Conservation (phyloP, 805 yeast genomes). For the Debaryomyces maramus region DNA sequence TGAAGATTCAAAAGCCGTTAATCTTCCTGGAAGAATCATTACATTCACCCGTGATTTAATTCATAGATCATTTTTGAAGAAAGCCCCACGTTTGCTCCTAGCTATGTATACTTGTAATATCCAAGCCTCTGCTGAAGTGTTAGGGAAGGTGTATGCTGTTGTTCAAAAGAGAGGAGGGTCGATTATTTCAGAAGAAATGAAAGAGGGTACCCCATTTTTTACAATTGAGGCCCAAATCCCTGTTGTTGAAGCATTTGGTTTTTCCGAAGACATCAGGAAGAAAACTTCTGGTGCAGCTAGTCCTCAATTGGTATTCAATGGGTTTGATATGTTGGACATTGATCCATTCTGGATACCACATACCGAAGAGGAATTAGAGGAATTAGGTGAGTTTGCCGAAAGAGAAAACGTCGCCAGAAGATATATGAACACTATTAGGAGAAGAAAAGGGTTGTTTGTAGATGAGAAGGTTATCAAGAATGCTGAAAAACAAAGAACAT, state of each 20-base stretch:
- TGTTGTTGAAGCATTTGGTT: constrained; percentile 94
- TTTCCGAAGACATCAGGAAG: constrained; percentile 91
- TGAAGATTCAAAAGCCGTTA: constrained; percentile 37
- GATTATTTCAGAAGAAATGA: constrained; percentile 89
- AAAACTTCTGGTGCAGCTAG: constrained; percentile 95
- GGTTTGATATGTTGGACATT: constrained; percentile 80
- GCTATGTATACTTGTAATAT: constrained; percentile 95
- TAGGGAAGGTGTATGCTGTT: constrained; percentile 94
- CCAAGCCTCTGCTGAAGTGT: constrained; percentile 90
- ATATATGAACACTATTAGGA: constrained; percentile 80
- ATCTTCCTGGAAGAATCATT: constrained; percentile 70
- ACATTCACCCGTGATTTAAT: constrained; percentile 72
- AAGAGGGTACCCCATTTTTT: constrained; percentile 97
- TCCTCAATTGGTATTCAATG: constrained; percentile 90
- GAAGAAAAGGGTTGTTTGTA: constrained; percentile 83
- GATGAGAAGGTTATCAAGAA: constrained; percentile 88
- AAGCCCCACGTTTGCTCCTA: constrained; percentile 87
- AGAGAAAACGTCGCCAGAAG: constrained; percentile 85
- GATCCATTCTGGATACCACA: constrained; percentile 99
- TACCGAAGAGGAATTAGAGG: constrained; percentile 94
- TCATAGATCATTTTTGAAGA: constrained; percentile 65
- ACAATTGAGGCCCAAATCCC: constrained; percentile 83
- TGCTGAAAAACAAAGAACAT: constrained; percentile 91
- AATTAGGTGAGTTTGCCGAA: constrained; percentile 89
- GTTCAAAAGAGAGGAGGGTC: constrained; percentile 86